Base-by-base conservation (phyloP, 495 filamentous ascomycete genomes). In the Annulohypoxylon nitens region DNA sequence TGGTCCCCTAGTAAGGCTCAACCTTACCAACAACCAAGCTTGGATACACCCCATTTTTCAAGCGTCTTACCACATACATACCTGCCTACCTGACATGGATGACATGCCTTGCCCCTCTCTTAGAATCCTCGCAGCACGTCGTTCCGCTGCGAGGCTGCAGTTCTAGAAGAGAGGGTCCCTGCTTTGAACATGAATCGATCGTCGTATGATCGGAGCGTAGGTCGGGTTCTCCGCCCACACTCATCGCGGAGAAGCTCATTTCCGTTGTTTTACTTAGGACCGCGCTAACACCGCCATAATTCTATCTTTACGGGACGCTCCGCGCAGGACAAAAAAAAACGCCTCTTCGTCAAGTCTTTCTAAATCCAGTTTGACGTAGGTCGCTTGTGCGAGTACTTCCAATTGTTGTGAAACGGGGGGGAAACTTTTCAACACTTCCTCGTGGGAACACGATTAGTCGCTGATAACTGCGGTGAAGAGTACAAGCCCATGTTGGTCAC, bases 181-280 rank as follows among this genome's bases (percentile, higher is more conserved):
- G 23, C 43, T 61, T 59, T 67, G 6, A 30, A 37, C 18, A 7
- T 30, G 14, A 53, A 59, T 48, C 34, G 71, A 74, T 70, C 43
- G 18, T 53, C 63, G 14, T 16, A 62, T 23, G 62, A 61, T 75
- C 62, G 63, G 59, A 37, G 43, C 18, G 53, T 43, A 30, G 26
- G 58, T 64, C 43, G 39, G 50, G 59, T 54, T 43, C 61, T 59
- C 67, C 61, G 18, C 57, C 62, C 72, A 70, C 61, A 51, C 39
- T 70, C 26, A 11, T 54, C 67, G 71, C 14, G 50, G 61, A 63
- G 61, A 26, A 55, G 45, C 34, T 74, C 71, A 74, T 70, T 67
- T 74, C 63, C 62, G 67, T 50, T 75, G 72, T 75, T 64, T 75
- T 75, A 67, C 72, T 54, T 55, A n/a, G 67, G 58, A 55, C 34